Evolutionary conservation across 1,284 basidiomycete species (phyloP), one percentile per base, ranked within the genome.

Genomic region (Agaricales sp.): DNA sequence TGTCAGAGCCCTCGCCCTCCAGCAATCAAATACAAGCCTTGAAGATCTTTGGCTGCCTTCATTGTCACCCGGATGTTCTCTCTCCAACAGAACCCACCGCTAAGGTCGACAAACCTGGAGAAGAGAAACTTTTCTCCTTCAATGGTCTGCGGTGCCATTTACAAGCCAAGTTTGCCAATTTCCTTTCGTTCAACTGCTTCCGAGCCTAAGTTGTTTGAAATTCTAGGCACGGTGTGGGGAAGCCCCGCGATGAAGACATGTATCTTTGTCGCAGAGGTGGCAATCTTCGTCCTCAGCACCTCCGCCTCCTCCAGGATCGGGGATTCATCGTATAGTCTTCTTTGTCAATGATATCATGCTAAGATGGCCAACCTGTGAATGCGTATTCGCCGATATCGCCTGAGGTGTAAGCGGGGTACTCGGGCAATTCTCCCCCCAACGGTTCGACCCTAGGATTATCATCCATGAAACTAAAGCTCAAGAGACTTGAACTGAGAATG

Each of bases 141-240:
- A 63, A 81, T 54, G 82, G 75, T 0, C 54, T 83, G 45, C 63
- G 73, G 26, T 81, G 77, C 19, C 82, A 84, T 55, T 56, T 75
- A 49, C 78, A 78, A 57, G 66, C 63, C 52, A 79, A 75, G n/a
- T n/a, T n/a, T n/a, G n/a, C n/a, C n/a, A n/a, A n/a, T n/a, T n/a
- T 49, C 19, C 14, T 20, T 18, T 23, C 21, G 26, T 43, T 22
- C 16, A 35, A 47, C 8, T n/a, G 47, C 25, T 48, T 19, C 51
- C 18, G n/a, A 23, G 39, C 24, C 44, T 22, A n/a, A n/a, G n/a
- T n/a, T n/a, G n/a, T n/a, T n/a, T n/a, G n/a, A n/a, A n/a, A 24
- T 25, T 45, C 23, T 26, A 76, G 74, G 51, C 74, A 76, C 58
- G 58, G 59, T 13, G 59, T 76, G 26, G 54, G 59, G 46, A 54